Conservation (phyloP, 2,329 filamentous ascomycete species). For the Monilinia aucupariae region DNA sequence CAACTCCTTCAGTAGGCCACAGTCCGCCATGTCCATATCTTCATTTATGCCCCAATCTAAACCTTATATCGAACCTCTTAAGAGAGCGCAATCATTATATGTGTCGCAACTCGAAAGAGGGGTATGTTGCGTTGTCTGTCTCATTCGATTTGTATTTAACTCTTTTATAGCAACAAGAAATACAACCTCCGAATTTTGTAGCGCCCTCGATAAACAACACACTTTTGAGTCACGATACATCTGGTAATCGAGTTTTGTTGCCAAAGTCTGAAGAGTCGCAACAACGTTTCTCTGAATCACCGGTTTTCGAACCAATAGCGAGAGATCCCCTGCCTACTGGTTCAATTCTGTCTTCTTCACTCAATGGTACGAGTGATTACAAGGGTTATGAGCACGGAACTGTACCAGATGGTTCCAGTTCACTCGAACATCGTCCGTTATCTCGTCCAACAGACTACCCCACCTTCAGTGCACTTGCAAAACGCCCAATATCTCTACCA, state of each 20-base stretch:
- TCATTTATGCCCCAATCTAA: conserved; percentile 15
- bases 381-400: background rate
- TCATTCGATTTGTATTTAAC: background rate
- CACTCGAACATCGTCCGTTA: background rate
- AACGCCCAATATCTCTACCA: conserved; percentile 8
- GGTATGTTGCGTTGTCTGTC: conserved; percentile 17
- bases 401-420: background rate
- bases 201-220: background rate
- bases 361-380: background rate
- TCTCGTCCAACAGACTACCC: conserved; percentile 6
- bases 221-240: background rate
- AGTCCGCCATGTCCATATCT: conserved; percentile 16
- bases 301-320: background rate
- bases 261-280: background rate
- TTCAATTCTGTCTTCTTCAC: background rate
- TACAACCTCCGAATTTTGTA: background rate
- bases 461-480: conserved; percentile 3
- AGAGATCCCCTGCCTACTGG: background rate
- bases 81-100: conserved; percentile 17
- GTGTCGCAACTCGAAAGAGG: conserved; percentile 23
- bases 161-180: background rate
- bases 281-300: background rate
- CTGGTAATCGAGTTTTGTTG: background rate
- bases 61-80: conserved; percentile 1
- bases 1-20: conserved; percentile 3